Percentiles rank a stretch among this genome's conserved stretches.
Conservation (phyloP, 2,329 filamentous ascomycete species). For the Hyphodiscus sp. region DNA sequence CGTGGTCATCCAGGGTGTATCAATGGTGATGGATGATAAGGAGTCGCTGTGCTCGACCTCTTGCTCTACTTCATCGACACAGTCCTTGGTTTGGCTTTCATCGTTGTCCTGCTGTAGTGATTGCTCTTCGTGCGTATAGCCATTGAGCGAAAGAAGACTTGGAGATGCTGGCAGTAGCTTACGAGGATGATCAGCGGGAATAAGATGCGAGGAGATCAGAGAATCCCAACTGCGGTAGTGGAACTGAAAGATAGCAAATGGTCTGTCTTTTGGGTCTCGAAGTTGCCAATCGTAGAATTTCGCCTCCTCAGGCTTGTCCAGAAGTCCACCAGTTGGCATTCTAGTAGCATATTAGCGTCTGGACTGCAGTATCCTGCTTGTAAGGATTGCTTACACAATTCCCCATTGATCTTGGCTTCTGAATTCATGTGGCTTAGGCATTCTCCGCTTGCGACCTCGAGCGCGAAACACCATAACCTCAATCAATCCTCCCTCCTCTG, state of each 20-base stretch:
- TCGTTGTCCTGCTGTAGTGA: constrained; percentile 7
- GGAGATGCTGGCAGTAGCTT: constrained; percentile 14
- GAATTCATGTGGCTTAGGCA: constrained; percentile 38
- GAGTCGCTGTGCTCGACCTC: constrained; percentile 4
- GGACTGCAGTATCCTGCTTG: not conserved
- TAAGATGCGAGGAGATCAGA: constrained; percentile 42
- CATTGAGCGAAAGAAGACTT: constrained; percentile 16
- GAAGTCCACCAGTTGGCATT: constrained; percentile 45
- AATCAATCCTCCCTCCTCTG: constrained; percentile 49
- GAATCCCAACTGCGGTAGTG: constrained; percentile 49
- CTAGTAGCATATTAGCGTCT: constrained; percentile 29
- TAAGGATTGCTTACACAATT: constrained; percentile 40
- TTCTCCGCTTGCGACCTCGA: constrained; percentile 38
- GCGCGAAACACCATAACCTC: constrained; percentile 48
- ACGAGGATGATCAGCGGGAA: constrained; percentile 24
- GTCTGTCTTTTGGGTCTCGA: constrained; percentile 43
- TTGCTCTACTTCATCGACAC: not conserved
- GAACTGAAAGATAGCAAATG: constrained; percentile 48
- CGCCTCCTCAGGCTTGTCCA: constrained; percentile 44
- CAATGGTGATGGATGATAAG: constrained; percentile 2
- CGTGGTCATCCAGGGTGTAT: constrained; percentile 14
- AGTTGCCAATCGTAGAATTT: constrained; percentile 48
- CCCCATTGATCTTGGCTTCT: constrained; percentile 44
- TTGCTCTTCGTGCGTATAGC: constrained; percentile 7
- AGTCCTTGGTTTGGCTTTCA: constrained; percentile 1